A percentile compares a stretch with the other conserved stretches of the same genome.
These are phyloP conservation scores for Candida manassasensis DNA, from an alignment of 805 yeast genomes.

Conservation along the genomic window DNA sequence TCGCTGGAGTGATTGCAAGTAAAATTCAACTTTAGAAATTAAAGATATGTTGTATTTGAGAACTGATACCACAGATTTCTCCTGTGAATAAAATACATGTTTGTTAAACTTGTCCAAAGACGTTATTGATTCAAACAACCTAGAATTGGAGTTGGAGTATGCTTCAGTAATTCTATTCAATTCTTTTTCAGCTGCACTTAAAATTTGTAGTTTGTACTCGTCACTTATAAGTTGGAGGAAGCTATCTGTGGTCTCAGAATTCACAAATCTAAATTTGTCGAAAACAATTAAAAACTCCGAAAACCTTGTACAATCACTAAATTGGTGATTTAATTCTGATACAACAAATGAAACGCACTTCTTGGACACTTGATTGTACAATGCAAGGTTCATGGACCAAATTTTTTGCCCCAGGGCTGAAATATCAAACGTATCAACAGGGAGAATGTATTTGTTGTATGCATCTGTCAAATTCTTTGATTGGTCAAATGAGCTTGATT, in stretches of 20 bases:
- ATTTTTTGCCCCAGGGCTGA: conserved; percentile 25
- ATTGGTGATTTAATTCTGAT: conserved; percentile 19
- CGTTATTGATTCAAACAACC: conserved; percentile 3
- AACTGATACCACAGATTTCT: conserved; percentile 6
- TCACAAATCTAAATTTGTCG: conserved; percentile 15
- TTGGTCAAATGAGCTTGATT: conserved; percentile 6
- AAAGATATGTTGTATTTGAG: conserved; percentile 17
- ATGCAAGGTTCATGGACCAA: conserved; percentile 26
- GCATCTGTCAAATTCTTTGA: conserved; percentile 21
- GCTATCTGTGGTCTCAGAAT: conserved; percentile 11
- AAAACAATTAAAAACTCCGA: conserved; percentile 25
- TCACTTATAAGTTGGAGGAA: conserved; percentile 30
- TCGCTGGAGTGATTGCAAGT: conserved; percentile 16
- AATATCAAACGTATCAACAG: conserved; percentile 28
- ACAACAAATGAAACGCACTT: conserved; percentile 19
- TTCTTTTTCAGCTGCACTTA: conserved; percentile 26
- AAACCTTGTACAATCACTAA: conserved; percentile 22
- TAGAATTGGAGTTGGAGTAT: conserved; percentile 8
- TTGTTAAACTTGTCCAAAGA: not conserved
- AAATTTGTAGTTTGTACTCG: conserved; percentile 27
- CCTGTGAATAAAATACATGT: not conserved
- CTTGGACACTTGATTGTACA: conserved; percentile 19
- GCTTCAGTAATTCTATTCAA: conserved; percentile 15
- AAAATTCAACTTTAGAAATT: conserved; percentile 20
- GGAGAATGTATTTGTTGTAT: conserved; percentile 24